Evolutionary conservation across 495 filamentous ascomycete species (phyloP), one percentile per base, ranked within the genome.

Genomic region (Trichoderma parareesei): DNA sequence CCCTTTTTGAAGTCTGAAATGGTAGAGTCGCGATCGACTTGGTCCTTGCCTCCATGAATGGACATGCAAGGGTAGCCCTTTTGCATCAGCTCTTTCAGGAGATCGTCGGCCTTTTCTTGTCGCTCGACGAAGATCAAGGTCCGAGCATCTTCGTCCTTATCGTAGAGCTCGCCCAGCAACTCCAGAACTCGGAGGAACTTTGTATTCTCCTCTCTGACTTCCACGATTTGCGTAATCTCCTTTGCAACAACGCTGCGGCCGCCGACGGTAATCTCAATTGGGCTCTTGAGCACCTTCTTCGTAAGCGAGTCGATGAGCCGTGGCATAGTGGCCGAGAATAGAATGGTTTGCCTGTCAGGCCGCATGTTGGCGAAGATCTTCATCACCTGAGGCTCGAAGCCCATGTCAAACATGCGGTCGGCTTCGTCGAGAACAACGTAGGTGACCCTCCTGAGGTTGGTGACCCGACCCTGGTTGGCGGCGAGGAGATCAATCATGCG

Each of bases 321-420:
- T n/a, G 94, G 94, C 78, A 98, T 96, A 0, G 95, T 99, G 11
- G 95, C 95, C 0, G 94, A 98, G 74, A 98, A 98, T 20, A 98
- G 79, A 20, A 98, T 91, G 0, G 92, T 96, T 73, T 99, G 95
- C 16, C 90, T 87, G 70, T 97, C 87, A 0, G 94, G 92, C 53
- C 95, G 88, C 66, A 96, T 88, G 70, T 94, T 96, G 66, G 82
- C 84, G 69, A 98, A 84, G 64, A 99, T 93, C 74, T 96, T 97
- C 89, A 93, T 94, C 59, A 99, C 92, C 70, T 98, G 95, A 1
- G 93, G 93, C 74, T 97, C 93, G 67, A 99, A 98, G 5, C 95
- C 95, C 95, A 99, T 97, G 73, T 99, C 95, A 69, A 97, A 98
- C 95, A 99, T 99, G 55, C 95, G 88, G 70, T 99, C 95, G 20